Base-by-base conservation (phyloP, 148 eudicot species). In the Vaccinium vitisidaea region DNA sequence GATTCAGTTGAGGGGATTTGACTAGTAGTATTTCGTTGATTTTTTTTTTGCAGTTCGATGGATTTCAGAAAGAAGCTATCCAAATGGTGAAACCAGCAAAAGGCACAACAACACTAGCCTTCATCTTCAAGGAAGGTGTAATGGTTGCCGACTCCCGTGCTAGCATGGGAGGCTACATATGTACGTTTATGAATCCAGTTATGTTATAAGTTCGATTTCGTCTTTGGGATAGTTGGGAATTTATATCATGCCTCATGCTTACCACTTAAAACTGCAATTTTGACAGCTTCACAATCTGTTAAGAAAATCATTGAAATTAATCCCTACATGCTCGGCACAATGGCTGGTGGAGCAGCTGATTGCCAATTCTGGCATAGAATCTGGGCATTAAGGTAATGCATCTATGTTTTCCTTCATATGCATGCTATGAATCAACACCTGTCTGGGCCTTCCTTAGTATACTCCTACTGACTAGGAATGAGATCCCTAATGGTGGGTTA, bases 281-380 rank as follows among this genome's bases (percentile, higher is more conserved):
- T 83, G 82, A 52, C 94, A 97, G 99, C 98, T 78, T 97, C 98
- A 79, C 98, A 97, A 84, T 94, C 98, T 30, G 98, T 95, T 83
- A 97, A 97, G 94, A 97, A 97, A 88, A 97, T 97, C 27, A 97
- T 95, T 84, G 99, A 97, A 87, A 97, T 94, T 73, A 94, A 95
- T 80, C 98, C 99, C 12, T 88, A 95, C 87, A 97, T 97, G 99
- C 96, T 97, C 86, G 98, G 99, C 69, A 95, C 99, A 58, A 97
- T 97, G 99, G 99, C 99, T 91, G 99, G 99, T 82, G 99, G 99
- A 77, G 99, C 99, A 86, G 98, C 99, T 89, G 99, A 95, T 87
- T 97, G 98, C 90, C 98, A 95, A 88, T 97, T 97, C 89, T 97
- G 98, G 99, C 99, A 97, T 87, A 93, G 53, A 97, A 95, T 87